Evolutionary conservation across 192 early-diverging fungal genomes (phyloP).

Genomic region (Backusella psychrophila): DNA sequence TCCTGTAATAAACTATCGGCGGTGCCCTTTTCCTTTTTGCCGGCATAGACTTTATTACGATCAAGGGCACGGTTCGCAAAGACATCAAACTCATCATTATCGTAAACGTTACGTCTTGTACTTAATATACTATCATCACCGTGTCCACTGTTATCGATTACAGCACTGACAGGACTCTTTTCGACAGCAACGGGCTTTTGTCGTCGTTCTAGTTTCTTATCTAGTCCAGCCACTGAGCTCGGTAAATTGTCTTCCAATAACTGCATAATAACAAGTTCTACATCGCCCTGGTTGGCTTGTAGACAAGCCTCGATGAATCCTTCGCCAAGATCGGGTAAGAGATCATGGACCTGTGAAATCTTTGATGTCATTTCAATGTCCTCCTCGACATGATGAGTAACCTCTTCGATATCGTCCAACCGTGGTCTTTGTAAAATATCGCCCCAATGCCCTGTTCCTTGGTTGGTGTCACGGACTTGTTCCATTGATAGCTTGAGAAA

Average conservation of each 20-base stretch:
- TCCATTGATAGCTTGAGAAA: constrained; percentile 69
- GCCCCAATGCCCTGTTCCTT: not conserved
- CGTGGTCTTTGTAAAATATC: not conserved
- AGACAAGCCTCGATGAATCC: constrained; percentile 91
- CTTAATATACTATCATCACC: constrained; percentile 6
- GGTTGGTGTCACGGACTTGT: constrained; percentile 57
- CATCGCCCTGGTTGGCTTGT: constrained; percentile 58
- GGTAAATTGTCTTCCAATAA: constrained; percentile 82
- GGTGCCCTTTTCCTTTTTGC: constrained; percentile 66
- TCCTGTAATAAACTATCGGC: constrained; percentile 52
- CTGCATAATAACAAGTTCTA: constrained; percentile 74
- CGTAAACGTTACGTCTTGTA: constrained; percentile 81
- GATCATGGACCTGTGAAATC: constrained; percentile 81
- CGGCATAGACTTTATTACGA: constrained; percentile 60
- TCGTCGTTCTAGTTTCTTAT: constrained; percentile 53
- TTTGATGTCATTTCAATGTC: constrained; percentile 55
- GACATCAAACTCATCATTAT: constrained; percentile 93
- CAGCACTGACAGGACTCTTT: not conserved
- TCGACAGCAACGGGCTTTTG: not conserved
- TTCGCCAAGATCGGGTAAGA: constrained; percentile 87
- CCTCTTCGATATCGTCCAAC: not conserved
- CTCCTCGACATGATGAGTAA: constrained; percentile 31
- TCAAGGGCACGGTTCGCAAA: constrained; percentile 67
- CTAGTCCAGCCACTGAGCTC: constrained; percentile 58
- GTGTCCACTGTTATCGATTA: not conserved